Evolutionary conservation across 1,284 basidiomycete genomes (phyloP).

Genomic region (Trichosporon sp.): DNA sequence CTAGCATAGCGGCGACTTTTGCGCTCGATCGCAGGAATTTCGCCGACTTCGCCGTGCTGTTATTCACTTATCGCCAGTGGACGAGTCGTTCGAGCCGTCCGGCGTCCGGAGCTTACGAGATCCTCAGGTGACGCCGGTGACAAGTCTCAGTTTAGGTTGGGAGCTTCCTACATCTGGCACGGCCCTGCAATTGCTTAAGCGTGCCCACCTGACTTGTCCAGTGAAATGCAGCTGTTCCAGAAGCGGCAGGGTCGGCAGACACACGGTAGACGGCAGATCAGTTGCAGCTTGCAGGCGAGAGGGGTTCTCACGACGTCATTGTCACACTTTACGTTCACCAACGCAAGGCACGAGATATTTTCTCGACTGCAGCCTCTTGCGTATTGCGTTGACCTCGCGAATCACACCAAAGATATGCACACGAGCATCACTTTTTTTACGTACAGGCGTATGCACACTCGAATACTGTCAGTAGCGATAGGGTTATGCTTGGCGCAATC

Average conservation of each 20-base stretch:
- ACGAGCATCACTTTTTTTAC: neutral
- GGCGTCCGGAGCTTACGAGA: neutral
- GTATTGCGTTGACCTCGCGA: neutral
- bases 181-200: neutral
- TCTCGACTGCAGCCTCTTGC: no score
- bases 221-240: neutral
- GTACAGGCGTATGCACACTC: neutral
- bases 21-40: neutral
- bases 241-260: neutral
- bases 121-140: neutral
- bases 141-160: neutral
- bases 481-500: neutral
- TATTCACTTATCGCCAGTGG: neutral
- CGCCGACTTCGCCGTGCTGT: neutral
- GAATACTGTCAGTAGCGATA: neutral
- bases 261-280: neutral
- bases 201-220: neutral
- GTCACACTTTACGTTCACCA: neutral
- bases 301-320: neutral
- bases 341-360: neutral
- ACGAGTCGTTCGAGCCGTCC: no score
- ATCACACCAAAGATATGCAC: neutral
- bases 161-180: neutral
- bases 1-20: no score
- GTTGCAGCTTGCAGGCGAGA: no score